Evolutionary conservation across 2,329 filamentous ascomycete species (phyloP).

Genomic region (Ploettnerulaceae sp.): DNA sequence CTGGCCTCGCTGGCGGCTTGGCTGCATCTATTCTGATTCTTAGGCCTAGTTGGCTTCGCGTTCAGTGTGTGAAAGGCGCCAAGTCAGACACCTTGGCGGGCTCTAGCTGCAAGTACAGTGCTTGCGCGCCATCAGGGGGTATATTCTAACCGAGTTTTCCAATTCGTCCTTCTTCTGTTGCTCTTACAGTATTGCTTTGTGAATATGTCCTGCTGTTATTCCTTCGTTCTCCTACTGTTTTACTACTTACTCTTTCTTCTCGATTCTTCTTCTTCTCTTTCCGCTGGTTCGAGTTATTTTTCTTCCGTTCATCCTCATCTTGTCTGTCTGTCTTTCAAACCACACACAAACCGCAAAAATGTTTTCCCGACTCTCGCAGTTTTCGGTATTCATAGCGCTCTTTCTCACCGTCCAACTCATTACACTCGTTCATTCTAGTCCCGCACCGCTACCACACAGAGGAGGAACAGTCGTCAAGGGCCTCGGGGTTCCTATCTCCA

Average conservation of each 20-base stretch:
- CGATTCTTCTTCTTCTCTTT: not conserved
- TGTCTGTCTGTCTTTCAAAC: not conserved
- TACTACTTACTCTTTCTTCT: constrained; percentile 1
- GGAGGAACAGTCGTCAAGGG: constrained; percentile 13
- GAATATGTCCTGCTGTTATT: too few species aligned
- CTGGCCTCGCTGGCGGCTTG: too few species aligned
- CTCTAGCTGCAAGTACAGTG: too few species aligned
- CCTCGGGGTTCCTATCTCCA: constrained; percentile 45
- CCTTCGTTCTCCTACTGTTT: not conserved
- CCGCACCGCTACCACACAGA: constrained; percentile 3
- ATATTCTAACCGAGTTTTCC: too few species aligned
- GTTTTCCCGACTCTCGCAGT: constrained; percentile 1
- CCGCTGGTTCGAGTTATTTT: constrained; percentile 2
- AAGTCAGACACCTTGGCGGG: too few species aligned
- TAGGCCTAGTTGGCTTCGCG: too few species aligned
- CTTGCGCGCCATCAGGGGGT: too few species aligned
- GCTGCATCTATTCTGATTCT: too few species aligned
- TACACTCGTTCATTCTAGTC: constrained; percentile 9
- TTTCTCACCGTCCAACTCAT: constrained; percentile 8
- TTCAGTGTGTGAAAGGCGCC: too few species aligned
- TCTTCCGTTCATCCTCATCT: not conserved
- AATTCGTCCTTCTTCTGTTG: too few species aligned
- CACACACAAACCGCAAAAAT: not conserved
- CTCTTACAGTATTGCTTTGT: too few species aligned
- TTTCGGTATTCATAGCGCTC: constrained; percentile 10